These are phyloP conservation scores for Neurospora hispaniola DNA, from an alignment of 495 filamentous ascomycete genomes.

Conservation along the genomic window DNA sequence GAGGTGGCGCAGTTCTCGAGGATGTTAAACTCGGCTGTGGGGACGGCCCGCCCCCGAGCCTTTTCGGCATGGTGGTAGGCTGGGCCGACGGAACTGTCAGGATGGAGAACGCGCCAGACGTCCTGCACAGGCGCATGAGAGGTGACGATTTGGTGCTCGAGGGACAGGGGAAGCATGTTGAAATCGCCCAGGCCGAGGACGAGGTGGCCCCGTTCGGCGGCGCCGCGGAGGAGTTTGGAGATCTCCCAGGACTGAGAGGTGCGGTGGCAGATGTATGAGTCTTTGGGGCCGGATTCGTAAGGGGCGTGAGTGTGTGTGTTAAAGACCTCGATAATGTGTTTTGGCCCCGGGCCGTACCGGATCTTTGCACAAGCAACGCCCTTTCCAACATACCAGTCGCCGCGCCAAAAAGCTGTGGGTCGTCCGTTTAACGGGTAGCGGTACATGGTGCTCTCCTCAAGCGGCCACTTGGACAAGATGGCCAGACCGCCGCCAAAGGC, in stretches of 20 bases:
- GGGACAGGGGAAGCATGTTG: slow-evolving; percentile 82
- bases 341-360: slow-evolving; percentile 51
- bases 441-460: slow-evolving; percentile 81
- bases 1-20: slow-evolving; percentile 76
- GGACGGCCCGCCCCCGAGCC: slow-evolving; percentile 41
- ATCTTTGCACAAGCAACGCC: slow-evolving; percentile 82
- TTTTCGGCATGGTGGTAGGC: slow-evolving; percentile 55
- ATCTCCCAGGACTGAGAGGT: slow-evolving; percentile 97
- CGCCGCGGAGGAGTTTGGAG: slow-evolving; percentile 76
- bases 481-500: slow-evolving; percentile 83
- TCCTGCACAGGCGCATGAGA: slow-evolving; percentile 71
- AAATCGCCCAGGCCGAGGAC: slow-evolving; percentile 86
- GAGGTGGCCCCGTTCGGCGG: slow-evolving; percentile 73
- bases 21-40: slow-evolving; percentile 67
- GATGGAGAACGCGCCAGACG: slow-evolving; percentile 69
- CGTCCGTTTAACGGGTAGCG: slow-evolving; percentile 87
- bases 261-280: slow-evolving; percentile 83
- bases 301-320: slow-evolving; percentile 91
- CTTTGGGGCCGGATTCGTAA: slow-evolving; percentile 63
- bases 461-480: slow-evolving; percentile 94
- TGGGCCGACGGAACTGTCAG: slow-evolving; percentile 65
- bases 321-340: slow-evolving; percentile 82
- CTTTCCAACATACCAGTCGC: slow-evolving; percentile 93
- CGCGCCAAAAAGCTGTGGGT: slow-evolving; percentile 84
- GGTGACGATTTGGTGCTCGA: slow-evolving; percentile 76